Evolutionary conservation across 768 basidiomycete species (phyloP).

Genomic region (Lentinula raphanica): DNA sequence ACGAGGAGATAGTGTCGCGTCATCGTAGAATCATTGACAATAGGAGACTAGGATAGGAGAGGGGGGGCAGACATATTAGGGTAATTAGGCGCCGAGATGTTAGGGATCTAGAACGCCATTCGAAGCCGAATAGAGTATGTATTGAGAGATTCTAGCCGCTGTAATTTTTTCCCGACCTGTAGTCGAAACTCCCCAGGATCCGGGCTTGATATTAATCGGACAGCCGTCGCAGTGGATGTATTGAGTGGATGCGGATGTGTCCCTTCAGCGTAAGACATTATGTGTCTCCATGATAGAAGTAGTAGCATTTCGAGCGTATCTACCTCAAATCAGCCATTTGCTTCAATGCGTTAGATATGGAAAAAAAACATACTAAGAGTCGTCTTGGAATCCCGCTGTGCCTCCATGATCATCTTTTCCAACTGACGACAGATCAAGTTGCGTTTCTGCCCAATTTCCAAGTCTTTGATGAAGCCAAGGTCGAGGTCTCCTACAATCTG

Average conservation of each 20-base stretch:
- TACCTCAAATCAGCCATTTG: constrained; percentile 18
- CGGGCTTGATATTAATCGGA: constrained; percentile 53
- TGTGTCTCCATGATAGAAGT: constrained; percentile 76
- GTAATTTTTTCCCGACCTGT: constrained; percentile 53
- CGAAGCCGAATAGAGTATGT: too few species aligned
- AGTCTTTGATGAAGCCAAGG: constrained; percentile 49
- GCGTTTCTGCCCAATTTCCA: constrained; percentile 68
- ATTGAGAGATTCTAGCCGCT: constrained; percentile 48
- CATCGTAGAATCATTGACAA: too few species aligned
- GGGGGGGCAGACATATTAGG: too few species aligned
- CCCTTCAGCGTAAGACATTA: constrained; percentile 56
- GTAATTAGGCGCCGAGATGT: too few species aligned
- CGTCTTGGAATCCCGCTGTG: constrained; percentile 44
- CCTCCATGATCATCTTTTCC: constrained; percentile 33
- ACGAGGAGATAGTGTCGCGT: too few species aligned
- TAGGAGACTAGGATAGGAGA: too few species aligned
- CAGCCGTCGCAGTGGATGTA: constrained; percentile 32
- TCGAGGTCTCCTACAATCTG: constrained; percentile 51
- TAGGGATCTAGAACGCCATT: too few species aligned
- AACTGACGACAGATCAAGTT: constrained; percentile 59
- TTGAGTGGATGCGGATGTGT: constrained; percentile 21
- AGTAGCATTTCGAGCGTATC: constrained; percentile 75
- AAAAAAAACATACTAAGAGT: constrained; percentile 47
- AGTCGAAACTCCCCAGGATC: constrained; percentile 54
- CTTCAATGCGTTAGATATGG: neutral